Evolutionary conservation across 768 basidiomycete genomes (phyloP), one percentile per base, ranked within the genome.

Genomic region (Tylopilus vinaceipallidus): DNA sequence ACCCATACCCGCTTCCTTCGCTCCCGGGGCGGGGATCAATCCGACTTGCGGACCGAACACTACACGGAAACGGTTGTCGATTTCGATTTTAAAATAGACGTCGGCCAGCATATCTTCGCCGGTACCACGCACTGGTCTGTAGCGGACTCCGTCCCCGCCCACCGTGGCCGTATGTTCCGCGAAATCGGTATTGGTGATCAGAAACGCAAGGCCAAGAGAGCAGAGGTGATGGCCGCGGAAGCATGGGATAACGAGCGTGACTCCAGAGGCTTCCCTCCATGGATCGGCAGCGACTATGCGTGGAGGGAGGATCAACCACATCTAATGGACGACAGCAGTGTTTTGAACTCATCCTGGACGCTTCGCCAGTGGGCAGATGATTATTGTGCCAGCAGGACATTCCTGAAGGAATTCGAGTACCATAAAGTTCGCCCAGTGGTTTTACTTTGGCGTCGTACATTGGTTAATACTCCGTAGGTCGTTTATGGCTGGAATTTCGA

Each of bases 281-380:
- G 80, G 78, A 61, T 73, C 42, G 59, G 66, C 32, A 67, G 60
- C 35, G 49, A 52, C 34, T 68, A 70, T 42, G 52, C 60, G n/a
- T 70, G 67, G 58, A 66, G 61, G 44, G 64, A 62, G 12, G 65
- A 64, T 30, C 67, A 70, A 2, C 64, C 58, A 40, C 42, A 54
- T 24, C 12, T 62, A 16, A 69, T 59, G 62, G 50, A 58, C 24
- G 19, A 40, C 20, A 30, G 43, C 13, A 61, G 56, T 26, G 57
- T 63, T 7, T 63, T 84, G 37, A 74, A 70, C 47, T 84, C 83
- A 3, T 81, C 81, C 14, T 80, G 78, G 68, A 77, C 83, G 0
- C 62, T 91, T 36, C 73, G 86, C 27, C 76, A 85, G 50, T 93
- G 91, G 91, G 88, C 88, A 8, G 88, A 91, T 56, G 83, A 86